These are phyloP conservation scores for Cenchrus purpureus DNA, from an alignment of 176 grass and related monocot species.

Conservation along the genomic window DNA sequence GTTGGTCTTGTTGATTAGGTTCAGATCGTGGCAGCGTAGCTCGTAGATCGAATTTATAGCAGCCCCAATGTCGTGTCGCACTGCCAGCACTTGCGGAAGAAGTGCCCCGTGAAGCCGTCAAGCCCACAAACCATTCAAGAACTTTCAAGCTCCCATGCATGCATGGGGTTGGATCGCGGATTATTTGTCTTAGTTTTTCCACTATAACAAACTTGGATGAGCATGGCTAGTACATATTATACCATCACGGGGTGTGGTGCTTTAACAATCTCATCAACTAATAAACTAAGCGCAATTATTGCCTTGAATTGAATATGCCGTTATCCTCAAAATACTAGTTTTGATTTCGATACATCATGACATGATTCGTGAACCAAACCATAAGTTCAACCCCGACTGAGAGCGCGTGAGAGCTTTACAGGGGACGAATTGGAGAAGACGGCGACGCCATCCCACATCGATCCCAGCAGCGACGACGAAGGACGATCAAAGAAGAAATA, in stretches of 20 bases:
- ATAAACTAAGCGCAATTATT: constrained; percentile 1
- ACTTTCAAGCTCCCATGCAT: not conserved
- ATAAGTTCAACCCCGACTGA: not conserved
- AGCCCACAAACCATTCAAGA: not conserved
- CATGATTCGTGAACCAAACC: not conserved
- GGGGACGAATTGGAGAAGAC: not conserved
- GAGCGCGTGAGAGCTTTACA: not conserved
- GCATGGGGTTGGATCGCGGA: not conserved
- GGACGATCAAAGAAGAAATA: not conserved
- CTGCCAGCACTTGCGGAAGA: too few species aligned
- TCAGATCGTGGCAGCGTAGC: too few species aligned
- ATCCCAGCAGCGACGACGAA: too few species aligned
- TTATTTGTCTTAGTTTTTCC: not conserved
- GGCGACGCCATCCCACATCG: too few species aligned
- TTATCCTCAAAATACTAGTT: not conserved
- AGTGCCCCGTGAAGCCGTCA: too few species aligned
- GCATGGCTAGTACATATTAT: too few species aligned
- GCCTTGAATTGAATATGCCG: not conserved
- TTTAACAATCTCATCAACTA: not conserved
- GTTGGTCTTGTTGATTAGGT: too few species aligned
- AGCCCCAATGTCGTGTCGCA: too few species aligned
- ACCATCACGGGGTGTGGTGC: not conserved
- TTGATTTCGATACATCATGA: not conserved
- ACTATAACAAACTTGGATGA: not conserved
- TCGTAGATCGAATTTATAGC: too few species aligned